phyloP scores from a whole-genome alignment of 371 early-diverging fungal species.

The Mortierella sp. region DNA sequence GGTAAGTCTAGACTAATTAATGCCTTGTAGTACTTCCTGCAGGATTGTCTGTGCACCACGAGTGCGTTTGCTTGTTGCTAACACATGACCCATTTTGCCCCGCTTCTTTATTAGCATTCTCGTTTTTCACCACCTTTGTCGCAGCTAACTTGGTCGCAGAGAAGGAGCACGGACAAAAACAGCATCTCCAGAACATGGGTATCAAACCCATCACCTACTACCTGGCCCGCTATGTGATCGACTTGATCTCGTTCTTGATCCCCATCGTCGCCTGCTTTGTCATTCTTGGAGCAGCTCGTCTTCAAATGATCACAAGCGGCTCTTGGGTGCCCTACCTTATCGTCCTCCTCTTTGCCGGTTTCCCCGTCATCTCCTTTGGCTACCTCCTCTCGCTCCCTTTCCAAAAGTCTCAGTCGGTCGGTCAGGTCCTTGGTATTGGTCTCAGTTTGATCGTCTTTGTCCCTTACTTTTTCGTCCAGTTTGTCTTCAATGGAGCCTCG shows the following conservation, averaged over 20 bases:
- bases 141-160: slow-evolving; percentile 54
- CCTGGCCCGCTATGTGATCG: slow-evolving; percentile 48
- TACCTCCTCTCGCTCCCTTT: slow-evolving; percentile 56
- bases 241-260: slow-evolving; percentile 43
- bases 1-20: slow-evolving; percentile 30
- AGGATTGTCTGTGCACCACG: not conserved
- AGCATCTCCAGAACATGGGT: slow-evolving; percentile 56
- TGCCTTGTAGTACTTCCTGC: not conserved
- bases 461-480: slow-evolving; percentile 61
- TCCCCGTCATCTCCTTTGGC: slow-evolving; percentile 47
- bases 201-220: slow-evolving; percentile 56
- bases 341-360: slow-evolving; percentile 42
- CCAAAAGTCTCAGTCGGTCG: slow-evolving; percentile 46
- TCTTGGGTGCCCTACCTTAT: slow-evolving; percentile 51
- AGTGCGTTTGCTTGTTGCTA: no score
- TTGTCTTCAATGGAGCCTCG: slow-evolving; percentile 49
- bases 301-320: slow-evolving; percentile 52
- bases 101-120: slow-evolving; percentile 32
- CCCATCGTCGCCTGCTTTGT: slow-evolving; percentile 45
- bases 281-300: slow-evolving; percentile 28
- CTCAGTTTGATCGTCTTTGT: slow-evolving; percentile 57
- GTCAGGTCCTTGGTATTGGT: slow-evolving; percentile 56
- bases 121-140: slow-evolving; percentile 54
- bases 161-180: slow-evolving; percentile 55
- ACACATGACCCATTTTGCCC: not conserved